Base-by-base conservation (phyloP, 2,329 filamentous ascomycete genomes). In the Alternaria triticina region DNA sequence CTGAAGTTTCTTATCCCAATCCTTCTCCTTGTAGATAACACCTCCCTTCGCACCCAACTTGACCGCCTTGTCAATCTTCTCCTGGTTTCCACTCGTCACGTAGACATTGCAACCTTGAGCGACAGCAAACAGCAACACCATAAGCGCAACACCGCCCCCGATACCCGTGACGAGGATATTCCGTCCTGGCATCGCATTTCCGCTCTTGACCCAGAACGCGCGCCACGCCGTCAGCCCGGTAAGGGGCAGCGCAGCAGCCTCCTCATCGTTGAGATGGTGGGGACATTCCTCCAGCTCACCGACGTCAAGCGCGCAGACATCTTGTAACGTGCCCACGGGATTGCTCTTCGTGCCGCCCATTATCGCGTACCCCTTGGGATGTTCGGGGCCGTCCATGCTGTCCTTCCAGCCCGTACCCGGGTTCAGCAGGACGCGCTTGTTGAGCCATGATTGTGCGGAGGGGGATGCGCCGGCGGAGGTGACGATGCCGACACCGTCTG, bases 81-180 rank as follows among this genome's bases (percentile, higher is more conserved):
- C 89, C 68, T 88, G 80, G 67, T 88, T 90, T 9, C 92, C 89
- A 59, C 90, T 93, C 2, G 90, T 95, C 59, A 97, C 93, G 75
- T 86, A 97, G n/a, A 95, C 91, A 77, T 90, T 88, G 51, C 72
- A 90, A 88, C 40, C 93, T 92, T 68, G 88, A 82, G 10, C 93
- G 12, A 90, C 88, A 11, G 88, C 94, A 80, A 97, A 97, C 78
- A 93, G 86, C 70, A 97, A 82, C 6, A 87, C 91, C 83, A 92
- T 90, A 59, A 97, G 83, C 33, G 95, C 95, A 1, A 97, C 95
- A 46, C 95, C 95, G 36, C 95, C 95, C 0, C 95, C 95, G 79
- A 98, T 96, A 0, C 95, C 95, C 5, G 95, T 97, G 45, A 98
- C 82, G 30, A 98, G 83, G 5, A 98, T 85, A 75, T 96, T 97